Evolutionary conservation across 1,284 basidiomycete species (phyloP).

Genomic region (Cryptococcus hybrid): DNA sequence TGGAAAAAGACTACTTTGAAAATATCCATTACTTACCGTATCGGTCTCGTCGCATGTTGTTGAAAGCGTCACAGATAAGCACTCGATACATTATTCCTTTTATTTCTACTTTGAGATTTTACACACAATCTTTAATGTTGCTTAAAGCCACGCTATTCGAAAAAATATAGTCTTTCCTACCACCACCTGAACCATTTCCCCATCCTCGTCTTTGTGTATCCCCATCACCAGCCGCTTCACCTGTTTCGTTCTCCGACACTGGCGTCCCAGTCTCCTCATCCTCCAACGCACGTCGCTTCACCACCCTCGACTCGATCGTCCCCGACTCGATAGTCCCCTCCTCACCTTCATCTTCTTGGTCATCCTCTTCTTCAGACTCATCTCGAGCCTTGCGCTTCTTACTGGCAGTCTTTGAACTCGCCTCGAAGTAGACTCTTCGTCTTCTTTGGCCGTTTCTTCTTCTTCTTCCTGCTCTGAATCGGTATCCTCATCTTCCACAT

Average conservation of each 20-base stretch:
- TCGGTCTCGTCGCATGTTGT: too few species aligned
- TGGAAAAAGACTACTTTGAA: too few species aligned
- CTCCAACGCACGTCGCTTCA: constrained; percentile 21
- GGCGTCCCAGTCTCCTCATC: constrained; percentile 12
- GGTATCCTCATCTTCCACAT: constrained; percentile 7
- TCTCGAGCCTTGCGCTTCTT: constrained; percentile 9
- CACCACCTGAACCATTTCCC: constrained; percentile 5
- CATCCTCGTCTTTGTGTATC: neutral
- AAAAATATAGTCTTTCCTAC: neutral
- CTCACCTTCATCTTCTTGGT: constrained; percentile 4
- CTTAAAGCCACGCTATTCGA: too few species aligned
- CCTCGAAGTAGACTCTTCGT: neutral
- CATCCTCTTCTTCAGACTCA: neutral
- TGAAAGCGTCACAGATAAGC: too few species aligned
- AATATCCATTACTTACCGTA: too few species aligned
- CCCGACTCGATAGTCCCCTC: too few species aligned
- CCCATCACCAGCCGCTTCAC: neutral
- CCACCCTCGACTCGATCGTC: too few species aligned
- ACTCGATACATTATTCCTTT: too few species aligned
- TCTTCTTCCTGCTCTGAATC: constrained; percentile 1
- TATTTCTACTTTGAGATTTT: too few species aligned
- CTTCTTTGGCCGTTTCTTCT: neutral
- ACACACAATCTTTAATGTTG: too few species aligned
- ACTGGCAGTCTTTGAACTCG: neutral
- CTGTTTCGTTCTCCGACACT: neutral